These are phyloP conservation scores for Citrus reticulata DNA, from an alignment of 345 rosid genomes.

Conservation along the genomic window DNA sequence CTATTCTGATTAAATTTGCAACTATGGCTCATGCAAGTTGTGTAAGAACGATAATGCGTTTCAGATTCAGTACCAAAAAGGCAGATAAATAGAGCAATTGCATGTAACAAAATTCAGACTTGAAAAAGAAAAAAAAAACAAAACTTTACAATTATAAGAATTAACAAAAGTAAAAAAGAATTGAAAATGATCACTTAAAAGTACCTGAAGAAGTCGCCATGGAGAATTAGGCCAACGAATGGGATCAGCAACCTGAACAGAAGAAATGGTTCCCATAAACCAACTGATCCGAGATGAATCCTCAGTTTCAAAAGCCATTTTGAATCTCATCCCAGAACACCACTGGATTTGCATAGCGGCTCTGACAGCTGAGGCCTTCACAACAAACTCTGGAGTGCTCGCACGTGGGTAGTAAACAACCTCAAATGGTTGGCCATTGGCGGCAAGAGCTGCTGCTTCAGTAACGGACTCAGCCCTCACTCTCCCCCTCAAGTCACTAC, in stretches of 20 bases:
- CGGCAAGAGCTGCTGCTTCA: constrained; percentile 71
- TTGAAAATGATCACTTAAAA: not conserved
- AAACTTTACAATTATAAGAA: not conserved
- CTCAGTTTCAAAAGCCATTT: not conserved
- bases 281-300: not conserved
- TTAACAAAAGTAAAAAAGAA: not conserved
- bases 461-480: constrained; percentile 63
- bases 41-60: not conserved
- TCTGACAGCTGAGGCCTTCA: constrained; percentile 61
- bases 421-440: constrained; percentile 65
- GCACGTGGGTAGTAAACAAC: constrained; percentile 84
- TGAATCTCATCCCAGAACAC: not conserved
- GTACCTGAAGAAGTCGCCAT: constrained; percentile 91
- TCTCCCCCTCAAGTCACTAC: constrained; percentile 43
- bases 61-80: not conserved
- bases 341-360: constrained; percentile 54
- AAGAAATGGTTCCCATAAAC: not conserved
- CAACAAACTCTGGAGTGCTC: constrained; percentile 80
- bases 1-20: not conserved
- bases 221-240: constrained; percentile 41
- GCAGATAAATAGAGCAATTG: not conserved
- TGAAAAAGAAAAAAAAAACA: not conserved
- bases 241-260: not conserved
- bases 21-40: not conserved
- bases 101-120: not conserved